Conservation (phyloP, 2,329 filamentous ascomycete species). For the Gaeumannomyces sp. region DNA sequence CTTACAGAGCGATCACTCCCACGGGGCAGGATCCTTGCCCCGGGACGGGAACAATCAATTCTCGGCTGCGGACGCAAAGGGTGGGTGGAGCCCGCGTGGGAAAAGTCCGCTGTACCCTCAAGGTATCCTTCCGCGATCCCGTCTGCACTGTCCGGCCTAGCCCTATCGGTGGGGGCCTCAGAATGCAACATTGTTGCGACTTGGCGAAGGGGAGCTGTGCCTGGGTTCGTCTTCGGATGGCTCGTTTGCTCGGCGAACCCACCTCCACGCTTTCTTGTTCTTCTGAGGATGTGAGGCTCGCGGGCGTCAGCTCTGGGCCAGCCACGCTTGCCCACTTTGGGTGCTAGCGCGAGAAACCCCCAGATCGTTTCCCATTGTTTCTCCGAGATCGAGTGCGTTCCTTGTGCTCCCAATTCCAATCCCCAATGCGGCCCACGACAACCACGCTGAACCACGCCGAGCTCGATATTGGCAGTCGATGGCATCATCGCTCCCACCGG, state of each 20-base stretch:
- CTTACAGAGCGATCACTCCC: no score
- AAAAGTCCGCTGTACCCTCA: background rate
- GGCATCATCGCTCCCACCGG: background rate
- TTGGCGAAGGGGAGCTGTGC: background rate
- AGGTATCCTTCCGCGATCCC: background rate
- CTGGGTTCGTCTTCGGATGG: background rate
- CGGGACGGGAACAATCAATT: background rate
- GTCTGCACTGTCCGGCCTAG: conserved; percentile 8
- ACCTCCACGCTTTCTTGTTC: background rate
- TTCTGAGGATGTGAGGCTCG: background rate
- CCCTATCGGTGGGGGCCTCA: background rate
- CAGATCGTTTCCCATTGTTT: background rate
- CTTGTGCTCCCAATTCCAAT: background rate
- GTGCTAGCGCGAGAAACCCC: background rate
- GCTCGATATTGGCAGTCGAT: background rate
- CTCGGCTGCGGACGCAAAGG: background rate
- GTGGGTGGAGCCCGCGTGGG: background rate
- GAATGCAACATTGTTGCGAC: conserved; percentile 5
- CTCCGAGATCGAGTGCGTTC: background rate
- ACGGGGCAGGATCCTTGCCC: no score
- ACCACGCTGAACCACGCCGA: background rate
- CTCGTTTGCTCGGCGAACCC: background rate
- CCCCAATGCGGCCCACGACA: background rate
- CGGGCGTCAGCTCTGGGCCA: background rate
- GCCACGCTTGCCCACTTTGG: background rate